Conservation (phyloP, 1,139 yeast species). For the Taiozyma sp. region DNA sequence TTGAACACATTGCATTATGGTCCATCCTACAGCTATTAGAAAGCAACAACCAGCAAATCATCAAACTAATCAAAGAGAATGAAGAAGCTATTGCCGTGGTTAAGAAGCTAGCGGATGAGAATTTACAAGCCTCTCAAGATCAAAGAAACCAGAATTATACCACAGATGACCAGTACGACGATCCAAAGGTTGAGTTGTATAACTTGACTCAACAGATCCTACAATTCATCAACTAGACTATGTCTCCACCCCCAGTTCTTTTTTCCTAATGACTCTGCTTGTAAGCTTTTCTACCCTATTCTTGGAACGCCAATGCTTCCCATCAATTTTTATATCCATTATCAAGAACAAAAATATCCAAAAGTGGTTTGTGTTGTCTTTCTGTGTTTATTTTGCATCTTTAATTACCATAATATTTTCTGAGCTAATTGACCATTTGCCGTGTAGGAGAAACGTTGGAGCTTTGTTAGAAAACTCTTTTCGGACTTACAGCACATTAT, state of each 20-base stretch:
- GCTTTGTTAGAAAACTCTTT: too few species aligned
- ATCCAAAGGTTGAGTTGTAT: slow-evolving; percentile 67
- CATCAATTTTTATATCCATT: background rate
- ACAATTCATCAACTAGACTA: slow-evolving; percentile 30
- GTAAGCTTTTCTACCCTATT: background rate
- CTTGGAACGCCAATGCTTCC: background rate
- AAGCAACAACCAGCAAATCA: slow-evolving; percentile 72
- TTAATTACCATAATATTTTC: background rate
- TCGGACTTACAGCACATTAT: background rate
- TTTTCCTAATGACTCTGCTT: background rate
- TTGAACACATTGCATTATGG: slow-evolving; percentile 98
- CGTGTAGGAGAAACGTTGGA: background rate
- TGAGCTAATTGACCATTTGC: background rate
- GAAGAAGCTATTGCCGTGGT: slow-evolving; percentile 54
- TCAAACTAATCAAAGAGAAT: slow-evolving; percentile 56
- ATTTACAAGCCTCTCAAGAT: slow-evolving; percentile 28
- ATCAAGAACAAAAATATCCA: background rate
- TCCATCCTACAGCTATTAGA: slow-evolving; percentile 90
- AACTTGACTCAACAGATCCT: slow-evolving; percentile 79
- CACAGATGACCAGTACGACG: slow-evolving; percentile 37
- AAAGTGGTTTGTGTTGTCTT: background rate
- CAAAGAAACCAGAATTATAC: slow-evolving; percentile 9
- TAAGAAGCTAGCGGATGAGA: slow-evolving; percentile 41
- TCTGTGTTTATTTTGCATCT: background rate
- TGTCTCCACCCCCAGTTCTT: background rate